phyloP scores from a whole-genome alignment of 192 early-diverging fungal genomes.

The Entophlyctis helioformis region DNA sequence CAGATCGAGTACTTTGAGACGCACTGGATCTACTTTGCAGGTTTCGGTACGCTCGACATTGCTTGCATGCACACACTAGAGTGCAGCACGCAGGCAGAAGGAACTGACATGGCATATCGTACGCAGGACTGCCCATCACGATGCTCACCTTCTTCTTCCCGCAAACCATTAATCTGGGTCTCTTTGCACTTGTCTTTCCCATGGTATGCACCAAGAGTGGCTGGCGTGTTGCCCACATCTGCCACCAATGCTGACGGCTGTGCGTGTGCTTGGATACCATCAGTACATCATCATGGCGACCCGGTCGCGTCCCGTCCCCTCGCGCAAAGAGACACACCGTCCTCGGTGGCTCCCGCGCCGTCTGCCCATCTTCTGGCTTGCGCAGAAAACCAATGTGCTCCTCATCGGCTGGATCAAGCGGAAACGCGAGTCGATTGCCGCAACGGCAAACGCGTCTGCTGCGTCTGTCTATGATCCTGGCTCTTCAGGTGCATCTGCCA shows the following conservation, averaged over 20 bases:
- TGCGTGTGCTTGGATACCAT: not conserved
- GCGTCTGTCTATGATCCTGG: too few relatives aligned
- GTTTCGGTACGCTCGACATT: constrained; percentile 34
- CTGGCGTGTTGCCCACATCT: not conserved
- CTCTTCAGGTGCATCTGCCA: too few relatives aligned
- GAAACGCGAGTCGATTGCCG: too few relatives aligned
- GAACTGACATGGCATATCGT: too few relatives aligned
- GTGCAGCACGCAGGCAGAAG: not conserved
- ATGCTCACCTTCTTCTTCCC: constrained; percentile 34
- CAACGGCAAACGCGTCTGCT: too few relatives aligned
- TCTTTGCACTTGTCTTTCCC: constrained; percentile 39
- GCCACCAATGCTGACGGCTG: not conserved
- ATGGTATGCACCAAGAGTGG: constrained; percentile 14
- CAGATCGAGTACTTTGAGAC: constrained; percentile 42
- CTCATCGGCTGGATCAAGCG: too few relatives aligned
- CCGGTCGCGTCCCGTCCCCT: too few relatives aligned
- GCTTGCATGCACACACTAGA: not conserved
- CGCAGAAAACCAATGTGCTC: too few relatives aligned
- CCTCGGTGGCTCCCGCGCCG: too few relatives aligned
- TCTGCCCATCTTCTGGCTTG: too few relatives aligned
- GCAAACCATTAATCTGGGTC: constrained; percentile 24
- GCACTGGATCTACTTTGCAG: constrained; percentile 47
- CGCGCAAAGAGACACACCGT: too few relatives aligned
- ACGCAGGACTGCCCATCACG: constrained; percentile 30
- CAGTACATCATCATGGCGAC: constrained; percentile 49